Base-by-base conservation (phyloP, 2,329 filamentous ascomycete species). In the Aspergillus clavatus region DNA sequence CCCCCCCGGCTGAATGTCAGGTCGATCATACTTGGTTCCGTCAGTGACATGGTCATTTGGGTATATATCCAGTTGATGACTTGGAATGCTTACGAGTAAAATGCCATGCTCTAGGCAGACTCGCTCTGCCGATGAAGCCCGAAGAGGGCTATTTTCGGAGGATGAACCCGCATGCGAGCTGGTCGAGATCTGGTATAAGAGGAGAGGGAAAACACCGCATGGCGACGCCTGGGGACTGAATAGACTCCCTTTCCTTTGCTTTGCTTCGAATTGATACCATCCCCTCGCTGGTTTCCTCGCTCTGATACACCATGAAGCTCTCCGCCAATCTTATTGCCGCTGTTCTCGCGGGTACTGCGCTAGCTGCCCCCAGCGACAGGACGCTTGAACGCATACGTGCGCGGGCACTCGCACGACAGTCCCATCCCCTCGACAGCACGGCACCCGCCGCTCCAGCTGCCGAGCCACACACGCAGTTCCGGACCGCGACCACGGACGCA, bases 271-370 rank as follows among this genome's bases (percentile, higher is more conserved):
- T 29, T 8, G 11, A 14, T 8, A 2, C 12, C n/a, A n/a, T n/a
- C n/a, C n/a, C n/a, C n/a, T n/a, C n/a, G n/a, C n/a, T n/a, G n/a
- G n/a, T 2, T 6, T 7, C 39, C 19, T 22, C 38, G 28, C 23
- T 3, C 7, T 7, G 18, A 7, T 21, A 11, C 47, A 65, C 40
- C 3, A 67, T 68, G 65, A 67, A 62, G 48, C 42, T 64, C 47
- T 47, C 49, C 6, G 43, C 47, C 19, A 41, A 50, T 12, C 23
- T 56, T 16, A 18, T 67, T 11, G 46, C 56, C 16, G 50, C 56
- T 26, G 48, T 59, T 22, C 45, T 63, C 26, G 57, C 57, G 5
- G 45, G 53, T 26, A 51, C 50, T 18, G 54, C 57, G 11, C 54
- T 66, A 4, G 59, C 61, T 4, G 59, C 59, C 7, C 63, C 64